Base-by-base conservation (phyloP, 139 green algal genomes). In the Volvox africanus region DNA sequence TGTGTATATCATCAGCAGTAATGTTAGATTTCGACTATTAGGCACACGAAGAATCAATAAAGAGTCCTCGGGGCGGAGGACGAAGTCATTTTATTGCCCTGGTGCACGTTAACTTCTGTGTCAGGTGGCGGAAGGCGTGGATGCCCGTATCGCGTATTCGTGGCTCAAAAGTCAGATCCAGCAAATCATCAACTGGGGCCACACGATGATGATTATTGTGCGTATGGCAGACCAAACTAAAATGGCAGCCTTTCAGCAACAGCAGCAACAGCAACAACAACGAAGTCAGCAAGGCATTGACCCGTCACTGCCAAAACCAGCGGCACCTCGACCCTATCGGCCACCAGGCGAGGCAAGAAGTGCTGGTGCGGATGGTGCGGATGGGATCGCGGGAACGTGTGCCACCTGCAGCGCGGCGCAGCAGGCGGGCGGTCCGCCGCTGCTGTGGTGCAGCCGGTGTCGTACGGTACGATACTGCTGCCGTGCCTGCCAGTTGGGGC, bases 111-210 rank as follows among this genome's bases (percentile, higher is more conserved):
- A 55, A 55, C 44, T 55, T 55, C n/a, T 55, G 44, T 9, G 65
- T 28, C 86, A 90, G 86, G 86, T 90, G 30, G 11, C 0, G 0
- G 86, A 83, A 44, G 86, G 86, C 73, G 86, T 90, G 69, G 86
- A 90, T 32, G 86, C 73, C 11, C 86, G 86, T 75, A 90, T 83
- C 86, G 86, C 86, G n/a, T 75, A 90, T 22, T 61, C 71, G 1
- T 90, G 86, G 86, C 86, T 90, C 30, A 90, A 83, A 32, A 69
- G 21, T 19, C 86, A 90, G 50, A 76, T 90, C 44, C 86, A 90
- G 44, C 26, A 83, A 9, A 83, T 90, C 50, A 76, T 90, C 86
- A 90, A 90, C 50, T 90, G 86, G 86, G 86, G 86, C 44, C 86
- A 90, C 73, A 2, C 28, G 28, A 83, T 90, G 86, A 75, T 90